Percentiles rank a stretch among this genome's conserved stretches.
Evolutionary conservation across 495 filamentous ascomycete species (phyloP).

Genomic region (Apiosordaria backusii): DNA sequence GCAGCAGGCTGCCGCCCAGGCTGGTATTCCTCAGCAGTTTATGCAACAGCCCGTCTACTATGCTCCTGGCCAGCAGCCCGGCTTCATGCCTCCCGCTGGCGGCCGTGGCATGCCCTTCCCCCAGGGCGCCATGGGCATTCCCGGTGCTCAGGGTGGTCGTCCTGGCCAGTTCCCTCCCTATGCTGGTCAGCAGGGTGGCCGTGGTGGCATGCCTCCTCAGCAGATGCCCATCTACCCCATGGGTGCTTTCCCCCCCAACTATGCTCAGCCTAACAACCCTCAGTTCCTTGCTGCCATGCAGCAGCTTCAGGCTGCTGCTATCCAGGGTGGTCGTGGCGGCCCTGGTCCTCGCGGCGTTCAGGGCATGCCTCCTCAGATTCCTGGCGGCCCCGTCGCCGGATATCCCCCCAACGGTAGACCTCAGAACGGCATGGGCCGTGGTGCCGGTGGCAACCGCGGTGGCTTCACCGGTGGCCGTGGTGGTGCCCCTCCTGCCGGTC

Average conservation of each 20-base stretch:
- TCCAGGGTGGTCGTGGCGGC: conserved; percentile 66
- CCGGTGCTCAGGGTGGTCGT: conserved; percentile 74
- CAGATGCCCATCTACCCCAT: conserved; percentile 78
- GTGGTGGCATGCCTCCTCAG: conserved; percentile 69
- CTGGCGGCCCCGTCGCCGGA: conserved; percentile 59
- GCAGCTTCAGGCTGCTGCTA: conserved; percentile 58
- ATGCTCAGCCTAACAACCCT: conserved; percentile 47
- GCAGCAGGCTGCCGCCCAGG: conserved; percentile 93
- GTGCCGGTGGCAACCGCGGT: conserved; percentile 39
- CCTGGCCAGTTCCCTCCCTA: conserved; percentile 81
- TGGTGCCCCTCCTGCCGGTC: conserved; percentile 22
- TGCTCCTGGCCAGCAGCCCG: conserved; percentile 74
- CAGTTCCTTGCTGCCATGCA: conserved; percentile 62
- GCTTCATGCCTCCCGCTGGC: conserved; percentile 65
- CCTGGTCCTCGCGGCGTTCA: conserved; percentile 71
- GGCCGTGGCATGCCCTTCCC: conserved; percentile 87
- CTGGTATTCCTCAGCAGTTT: conserved; percentile 82
- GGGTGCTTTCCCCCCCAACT: conserved; percentile 68
- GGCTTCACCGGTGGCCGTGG: conserved; percentile 57
- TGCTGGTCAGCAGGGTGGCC: conserved; percentile 73
- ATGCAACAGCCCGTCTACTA: conserved; percentile 88
- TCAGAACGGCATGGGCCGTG: conserved; percentile 42
- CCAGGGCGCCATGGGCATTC: conserved; percentile 76
- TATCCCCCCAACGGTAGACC: conserved; percentile 51
- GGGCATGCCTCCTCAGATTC: conserved; percentile 56